Evolutionary conservation across 306 rosid species (phyloP), one percentile per base, ranked within the genome.

Genomic region (Rosa persica): DNA sequence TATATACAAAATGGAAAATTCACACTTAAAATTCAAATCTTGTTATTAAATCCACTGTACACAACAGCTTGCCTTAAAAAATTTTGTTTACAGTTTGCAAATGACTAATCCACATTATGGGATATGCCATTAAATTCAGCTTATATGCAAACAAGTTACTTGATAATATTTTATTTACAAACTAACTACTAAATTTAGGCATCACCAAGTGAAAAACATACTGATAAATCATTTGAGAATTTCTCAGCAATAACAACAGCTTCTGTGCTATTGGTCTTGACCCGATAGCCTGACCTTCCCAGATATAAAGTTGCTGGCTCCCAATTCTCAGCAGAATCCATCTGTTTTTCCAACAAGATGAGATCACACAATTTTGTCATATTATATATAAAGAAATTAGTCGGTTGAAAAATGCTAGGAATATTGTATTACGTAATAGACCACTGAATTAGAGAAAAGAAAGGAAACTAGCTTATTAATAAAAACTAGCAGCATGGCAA

Each of bases 271-370:
- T 73, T 83, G 76, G 88, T 87, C 87, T 80, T 87, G 69, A 93
- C 87, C 81, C 86, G 97, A 89, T 86, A 95, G 81, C 87, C 85
- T 7, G 96, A 86, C 76, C 98, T 89, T 84, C 89, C 85, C 82
- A 95, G 86, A 82, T 67, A 72, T 49, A 95, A 74, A 58, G 97
- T 86, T 42, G 97, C 87, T 78, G 79, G 86, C 83, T 95, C 98
- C 96, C 97, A 95, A 80, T 85, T 90, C 67, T 95, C 99, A 42
- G 97, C 84, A 86, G 96, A 85, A 76, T 95, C 98, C 80, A 80
- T 84, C 98, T 94, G 79, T 70, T 61, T 60, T 25, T 27, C 43
- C 34, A 74, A n/a, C 66, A 36, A 78, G 46, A 83, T 58, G 57
- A 76, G 38, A 69, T 47, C 8, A 22, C 78, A 85, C 74, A 83